Percentiles rank a stretch among this genome's conserved stretches.
These are phyloP conservation scores for Podospora pseudocomata DNA, from an alignment of 495 filamentous ascomycete species.

Conservation along the genomic window DNA sequence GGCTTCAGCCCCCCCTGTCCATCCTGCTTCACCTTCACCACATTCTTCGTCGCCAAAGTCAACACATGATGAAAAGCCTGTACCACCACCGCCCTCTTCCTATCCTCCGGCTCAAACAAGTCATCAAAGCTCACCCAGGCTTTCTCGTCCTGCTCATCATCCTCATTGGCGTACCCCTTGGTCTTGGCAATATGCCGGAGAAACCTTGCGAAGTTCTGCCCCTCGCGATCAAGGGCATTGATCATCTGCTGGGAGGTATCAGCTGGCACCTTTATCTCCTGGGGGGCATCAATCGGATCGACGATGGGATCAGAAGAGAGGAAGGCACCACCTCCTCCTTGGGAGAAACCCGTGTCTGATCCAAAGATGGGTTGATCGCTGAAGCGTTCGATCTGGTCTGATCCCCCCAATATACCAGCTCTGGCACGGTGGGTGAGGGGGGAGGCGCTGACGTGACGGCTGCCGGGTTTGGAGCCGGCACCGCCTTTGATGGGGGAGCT, in stretches of 20 bases:
- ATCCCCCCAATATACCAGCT: conserved; percentile 14
- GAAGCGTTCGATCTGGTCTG: conserved; percentile 37
- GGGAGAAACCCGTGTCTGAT: conserved; percentile 28
- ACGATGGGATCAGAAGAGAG: conserved; percentile 21
- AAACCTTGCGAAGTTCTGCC: conserved; percentile 53
- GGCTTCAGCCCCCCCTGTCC: conserved; percentile 25
- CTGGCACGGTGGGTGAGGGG: conserved; percentile 37
- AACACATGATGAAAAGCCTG: conserved; percentile 73
- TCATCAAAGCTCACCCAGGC: conserved; percentile 54
- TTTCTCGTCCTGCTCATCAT: conserved; percentile 17
- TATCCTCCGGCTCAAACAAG: conserved; percentile 50
- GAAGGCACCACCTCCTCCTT: neutral
- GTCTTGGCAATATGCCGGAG: conserved; percentile 42
- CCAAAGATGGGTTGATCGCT: conserved; percentile 36
- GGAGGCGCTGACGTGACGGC: conserved; percentile 36
- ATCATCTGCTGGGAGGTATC: conserved; percentile 24
- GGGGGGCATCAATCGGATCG: conserved; percentile 10
- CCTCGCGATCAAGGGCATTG: conserved; percentile 35
- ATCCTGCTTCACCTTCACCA: conserved; percentile 55
- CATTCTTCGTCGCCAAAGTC: conserved; percentile 61
- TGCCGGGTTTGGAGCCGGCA: conserved; percentile 28
- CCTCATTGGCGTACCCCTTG: conserved; percentile 38
- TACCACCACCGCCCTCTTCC: conserved; percentile 58
- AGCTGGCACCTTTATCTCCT: neutral
- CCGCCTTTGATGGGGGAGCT: conserved; percentile 39